phyloP scores from a whole-genome alignment of 108 stramenopile species.

The Nannochloropsis gaditana region DNA sequence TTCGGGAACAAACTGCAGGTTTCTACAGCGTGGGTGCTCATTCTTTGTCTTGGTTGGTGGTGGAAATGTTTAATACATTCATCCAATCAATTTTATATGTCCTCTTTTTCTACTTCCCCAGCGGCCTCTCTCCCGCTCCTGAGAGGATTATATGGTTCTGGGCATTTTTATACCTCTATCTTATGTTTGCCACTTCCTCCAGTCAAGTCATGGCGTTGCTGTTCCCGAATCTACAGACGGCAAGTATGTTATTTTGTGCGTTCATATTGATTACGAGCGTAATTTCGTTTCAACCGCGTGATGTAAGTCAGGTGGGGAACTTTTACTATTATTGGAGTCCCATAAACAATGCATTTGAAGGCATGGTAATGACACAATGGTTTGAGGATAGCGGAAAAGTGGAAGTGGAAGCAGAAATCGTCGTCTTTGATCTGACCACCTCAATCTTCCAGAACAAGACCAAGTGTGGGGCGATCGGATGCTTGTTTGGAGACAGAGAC shows the following conservation, averaged over 20 bases:
- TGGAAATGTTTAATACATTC: constrained; percentile 35
- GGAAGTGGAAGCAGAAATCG: not conserved
- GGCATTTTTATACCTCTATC: constrained; percentile 21
- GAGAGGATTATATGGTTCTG: constrained; percentile 49
- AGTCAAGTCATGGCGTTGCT: not conserved
- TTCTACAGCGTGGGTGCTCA: constrained; percentile 38
- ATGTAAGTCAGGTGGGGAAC: not conserved
- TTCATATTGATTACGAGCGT: not conserved
- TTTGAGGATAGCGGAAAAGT: not conserved
- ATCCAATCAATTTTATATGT: constrained; percentile 40
- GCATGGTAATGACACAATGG: not conserved
- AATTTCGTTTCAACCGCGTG: not conserved
- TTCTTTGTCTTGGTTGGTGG: constrained; percentile 22
- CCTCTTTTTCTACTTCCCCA: constrained; percentile 50
- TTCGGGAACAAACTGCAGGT: not conserved
- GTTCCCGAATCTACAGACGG: not conserved
- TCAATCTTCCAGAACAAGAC: not conserved
- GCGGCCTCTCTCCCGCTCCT: constrained; percentile 33
- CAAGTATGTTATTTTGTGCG: not conserved
- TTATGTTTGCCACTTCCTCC: not conserved
- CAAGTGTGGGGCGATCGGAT: not conserved
- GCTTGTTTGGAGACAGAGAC: not conserved
- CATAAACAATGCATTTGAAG: not conserved
- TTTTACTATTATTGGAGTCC: not conserved
- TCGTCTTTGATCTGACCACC: not conserved